A percentile compares a stretch with the other conserved stretches of the same genome.
Evolutionary conservation across 768 basidiomycete species (phyloP).

Genomic region (Lactarius sanguifluus): DNA sequence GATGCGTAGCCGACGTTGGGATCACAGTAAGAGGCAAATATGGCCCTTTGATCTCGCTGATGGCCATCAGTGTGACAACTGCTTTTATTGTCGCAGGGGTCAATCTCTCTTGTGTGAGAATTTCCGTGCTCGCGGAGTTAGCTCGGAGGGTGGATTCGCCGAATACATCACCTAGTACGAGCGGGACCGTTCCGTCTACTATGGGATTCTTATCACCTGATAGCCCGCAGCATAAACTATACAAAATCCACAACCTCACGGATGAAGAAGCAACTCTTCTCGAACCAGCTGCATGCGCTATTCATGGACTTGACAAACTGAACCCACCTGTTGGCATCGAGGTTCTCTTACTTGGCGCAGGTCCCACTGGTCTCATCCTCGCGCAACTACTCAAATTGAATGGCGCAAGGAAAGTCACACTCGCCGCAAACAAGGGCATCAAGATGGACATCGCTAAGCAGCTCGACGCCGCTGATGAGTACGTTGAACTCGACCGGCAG

Average conservation of each 20-base stretch:
- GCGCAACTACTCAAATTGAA: conserved; percentile 86
- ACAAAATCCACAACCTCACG: conserved; percentile 83
- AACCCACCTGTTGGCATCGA: conserved; percentile 79
- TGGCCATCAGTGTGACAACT: conserved; percentile 63
- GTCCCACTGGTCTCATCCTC: conserved; percentile 88
- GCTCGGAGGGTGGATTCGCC: conserved; percentile 82
- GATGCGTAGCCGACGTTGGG: conserved; percentile 81
- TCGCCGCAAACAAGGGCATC: conserved; percentile 87
- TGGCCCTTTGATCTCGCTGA: conserved; percentile 2
- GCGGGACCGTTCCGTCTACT: background rate
- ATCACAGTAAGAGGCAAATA: conserved; percentile 51
- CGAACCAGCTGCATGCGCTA: conserved; percentile 88
- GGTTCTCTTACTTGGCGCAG: conserved; percentile 84
- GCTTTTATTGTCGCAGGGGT: conserved; percentile 89
- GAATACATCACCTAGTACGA: conserved; percentile 84
- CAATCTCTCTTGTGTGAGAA: conserved; percentile 80
- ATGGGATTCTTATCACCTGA: background rate
- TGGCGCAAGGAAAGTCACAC: conserved; percentile 75
- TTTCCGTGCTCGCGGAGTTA: conserved; percentile 79
- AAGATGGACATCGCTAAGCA: conserved; percentile 86
- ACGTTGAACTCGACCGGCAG: conserved; percentile 78
- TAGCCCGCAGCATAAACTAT: conserved; percentile 72
- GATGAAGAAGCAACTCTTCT: conserved; percentile 87
- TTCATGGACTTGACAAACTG: conserved; percentile 90
- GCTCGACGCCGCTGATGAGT: conserved; percentile 79